These are phyloP conservation scores for Poa annua DNA, from an alignment of 176 grass and related monocot genomes.

Conservation along the genomic window DNA sequence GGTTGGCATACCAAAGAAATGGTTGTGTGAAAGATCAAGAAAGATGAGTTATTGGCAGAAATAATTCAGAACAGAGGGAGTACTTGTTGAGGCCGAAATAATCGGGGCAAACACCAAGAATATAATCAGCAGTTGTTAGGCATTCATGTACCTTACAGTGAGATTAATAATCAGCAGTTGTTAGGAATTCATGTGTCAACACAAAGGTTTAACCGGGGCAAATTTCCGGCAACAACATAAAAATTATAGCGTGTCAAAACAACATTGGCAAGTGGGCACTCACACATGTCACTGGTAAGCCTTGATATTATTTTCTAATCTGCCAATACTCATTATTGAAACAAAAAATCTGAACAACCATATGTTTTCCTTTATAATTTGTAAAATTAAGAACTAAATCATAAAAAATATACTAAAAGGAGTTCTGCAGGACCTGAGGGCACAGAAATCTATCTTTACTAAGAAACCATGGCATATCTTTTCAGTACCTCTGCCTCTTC, in stretches of 20 bases:
- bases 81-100: not conserved
- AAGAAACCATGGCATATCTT: not conserved
- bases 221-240: not conserved
- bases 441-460: not conserved
- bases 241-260: not conserved
- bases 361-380: not conserved
- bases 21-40: no score
- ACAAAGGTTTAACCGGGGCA: not conserved
- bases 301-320: not conserved
- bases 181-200: not conserved
- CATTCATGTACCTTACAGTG: not conserved
- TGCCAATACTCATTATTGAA: not conserved
- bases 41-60: no score
- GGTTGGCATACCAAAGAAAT: no score
- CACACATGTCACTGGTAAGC: not conserved
- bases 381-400: not conserved
- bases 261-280: not conserved
- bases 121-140: not conserved
- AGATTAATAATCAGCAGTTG: no score
- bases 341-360: slow-evolving; percentile 9
- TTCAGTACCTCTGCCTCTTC: slow-evolving; percentile 54
- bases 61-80: no score
- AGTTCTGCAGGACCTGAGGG: no score
- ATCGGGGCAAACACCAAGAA: not conserved
- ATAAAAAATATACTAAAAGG: not conserved